phyloP scores from a whole-genome alignment of 768 basidiomycete genomes.

The Myochromella boudieri region DNA sequence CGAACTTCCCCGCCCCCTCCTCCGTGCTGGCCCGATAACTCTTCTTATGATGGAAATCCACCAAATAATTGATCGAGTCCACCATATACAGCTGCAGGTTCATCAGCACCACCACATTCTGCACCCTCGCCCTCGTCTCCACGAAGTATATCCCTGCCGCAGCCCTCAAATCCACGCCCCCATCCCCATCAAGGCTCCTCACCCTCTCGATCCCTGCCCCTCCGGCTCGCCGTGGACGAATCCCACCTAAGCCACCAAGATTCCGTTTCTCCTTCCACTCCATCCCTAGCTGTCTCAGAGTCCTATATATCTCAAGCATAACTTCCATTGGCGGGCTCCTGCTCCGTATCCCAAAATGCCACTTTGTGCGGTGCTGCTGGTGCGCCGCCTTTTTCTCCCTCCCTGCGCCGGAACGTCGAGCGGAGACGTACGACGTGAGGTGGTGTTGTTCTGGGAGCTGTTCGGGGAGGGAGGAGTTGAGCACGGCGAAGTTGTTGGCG shows the following conservation, averaged over 20 bases:
- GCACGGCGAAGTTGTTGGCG: constrained; percentile 76
- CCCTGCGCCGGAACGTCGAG: constrained; percentile 42
- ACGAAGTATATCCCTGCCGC: constrained; percentile 88
- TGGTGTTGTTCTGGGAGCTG: constrained; percentile 65
- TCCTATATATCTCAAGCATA: constrained; percentile 97
- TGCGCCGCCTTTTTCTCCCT: constrained; percentile 49
- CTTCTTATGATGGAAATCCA: constrained; percentile 98
- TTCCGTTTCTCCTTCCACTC: constrained; percentile 95
- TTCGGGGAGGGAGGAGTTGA: constrained; percentile 81
- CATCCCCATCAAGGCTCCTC: constrained; percentile 57
- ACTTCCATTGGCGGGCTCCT: constrained; percentile 97
- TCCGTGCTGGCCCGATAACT: constrained; percentile 79
- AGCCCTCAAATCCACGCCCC: constrained; percentile 62
- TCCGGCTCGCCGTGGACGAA: constrained; percentile 32
- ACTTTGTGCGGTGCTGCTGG: constrained; percentile 72
- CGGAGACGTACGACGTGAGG: constrained; percentile 65
- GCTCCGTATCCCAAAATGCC: constrained; percentile 98
- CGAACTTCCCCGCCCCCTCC: constrained; percentile 68
- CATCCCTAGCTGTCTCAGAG: constrained; percentile 87
- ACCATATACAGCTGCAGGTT: constrained; percentile 97
- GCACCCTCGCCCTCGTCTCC: constrained; percentile 87
- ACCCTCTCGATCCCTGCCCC: constrained; percentile 58
- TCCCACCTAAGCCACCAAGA: constrained; percentile 68
- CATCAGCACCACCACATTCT: constrained; percentile 95
- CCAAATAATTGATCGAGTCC: constrained; percentile 93